Conservation (phyloP, 1,284 basidiomycete species). For the Leccinum fuscescens region DNA sequence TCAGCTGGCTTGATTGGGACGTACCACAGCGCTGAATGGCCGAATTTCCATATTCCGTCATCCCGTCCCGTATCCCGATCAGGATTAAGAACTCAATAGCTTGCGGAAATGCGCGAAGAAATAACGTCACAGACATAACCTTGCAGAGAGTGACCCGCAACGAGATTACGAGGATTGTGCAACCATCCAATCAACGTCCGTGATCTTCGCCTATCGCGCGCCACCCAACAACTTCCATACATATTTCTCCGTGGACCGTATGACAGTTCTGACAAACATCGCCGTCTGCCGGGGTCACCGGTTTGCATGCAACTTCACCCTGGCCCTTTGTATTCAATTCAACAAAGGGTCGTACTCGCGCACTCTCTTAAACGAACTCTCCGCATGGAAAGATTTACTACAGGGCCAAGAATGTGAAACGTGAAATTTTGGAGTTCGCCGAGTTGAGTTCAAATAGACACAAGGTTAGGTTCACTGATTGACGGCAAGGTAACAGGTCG, state of each 20-base stretch:
- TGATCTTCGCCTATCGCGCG: slow-evolving; percentile 13
- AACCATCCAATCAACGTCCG: slow-evolving; percentile 18
- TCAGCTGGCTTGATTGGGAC: neutral
- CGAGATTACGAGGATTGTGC: neutral
- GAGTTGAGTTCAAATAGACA: slow-evolving; percentile 2
- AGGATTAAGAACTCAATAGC: neutral
- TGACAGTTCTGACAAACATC: slow-evolving; percentile 2
- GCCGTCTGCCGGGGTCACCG: neutral
- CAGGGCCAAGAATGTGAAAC: slow-evolving; percentile 1
- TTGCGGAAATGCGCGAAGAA: neutral
- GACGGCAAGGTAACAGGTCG: slow-evolving; percentile 8
- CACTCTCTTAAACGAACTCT: neutral
- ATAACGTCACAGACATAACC: neutral
- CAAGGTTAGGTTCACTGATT: slow-evolving; percentile 27
- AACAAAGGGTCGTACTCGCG: neutral
- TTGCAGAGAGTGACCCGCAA: neutral
- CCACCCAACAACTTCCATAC: neutral
- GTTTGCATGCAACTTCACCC: neutral
- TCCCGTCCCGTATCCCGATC: neutral
- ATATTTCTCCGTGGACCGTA: neutral
- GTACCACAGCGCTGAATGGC: neutral
- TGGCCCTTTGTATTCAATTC: neutral
- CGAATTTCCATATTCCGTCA: neutral
- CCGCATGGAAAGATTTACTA: neutral
- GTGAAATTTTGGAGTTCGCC: neutral